These are phyloP conservation scores for Euphorbia lathyris DNA, from an alignment of 345 rosid species.

Conservation along the genomic window DNA sequence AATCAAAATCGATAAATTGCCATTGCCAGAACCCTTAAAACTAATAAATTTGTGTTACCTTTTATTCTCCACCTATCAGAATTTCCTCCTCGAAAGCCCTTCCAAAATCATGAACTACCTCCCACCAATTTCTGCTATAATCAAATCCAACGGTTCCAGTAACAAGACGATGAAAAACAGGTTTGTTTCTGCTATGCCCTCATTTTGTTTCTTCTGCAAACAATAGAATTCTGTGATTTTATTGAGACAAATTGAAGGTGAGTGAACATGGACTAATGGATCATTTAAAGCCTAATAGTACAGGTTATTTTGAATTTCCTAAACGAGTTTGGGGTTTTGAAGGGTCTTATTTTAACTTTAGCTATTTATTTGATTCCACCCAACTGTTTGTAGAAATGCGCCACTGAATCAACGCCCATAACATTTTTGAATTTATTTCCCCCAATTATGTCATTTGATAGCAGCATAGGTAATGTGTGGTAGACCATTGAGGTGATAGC, in stretches of 20 bases:
- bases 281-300: slow-evolving; percentile 12
- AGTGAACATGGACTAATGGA: neutral
- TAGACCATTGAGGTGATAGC: neutral
- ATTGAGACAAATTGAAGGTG: too few species aligned
- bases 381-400: neutral
- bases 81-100: slow-evolving; percentile 34
- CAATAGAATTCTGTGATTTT: slow-evolving; percentile 6
- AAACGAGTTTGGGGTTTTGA: neutral
- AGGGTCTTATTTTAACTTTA: too few species aligned
- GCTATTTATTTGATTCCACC: too few species aligned
- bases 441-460: neutral
- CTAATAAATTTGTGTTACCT: slow-evolving; percentile 20
- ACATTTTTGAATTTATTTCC: neutral
- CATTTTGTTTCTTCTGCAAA: slow-evolving; percentile 37
- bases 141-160: slow-evolving; percentile 40
- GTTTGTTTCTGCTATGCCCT: too few species aligned
- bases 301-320: neutral
- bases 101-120: slow-evolving; percentile 27
- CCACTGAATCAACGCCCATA: neutral
- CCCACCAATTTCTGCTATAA: slow-evolving; percentile 34
- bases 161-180: slow-evolving; percentile 36
- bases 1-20: too few species aligned
- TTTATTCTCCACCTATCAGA: slow-evolving; percentile 40
- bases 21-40: slow-evolving; percentile 19
- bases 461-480: neutral